Evolutionary conservation across 495 filamentous ascomycete species (phyloP).

Genomic region (Tuber calosporum): DNA sequence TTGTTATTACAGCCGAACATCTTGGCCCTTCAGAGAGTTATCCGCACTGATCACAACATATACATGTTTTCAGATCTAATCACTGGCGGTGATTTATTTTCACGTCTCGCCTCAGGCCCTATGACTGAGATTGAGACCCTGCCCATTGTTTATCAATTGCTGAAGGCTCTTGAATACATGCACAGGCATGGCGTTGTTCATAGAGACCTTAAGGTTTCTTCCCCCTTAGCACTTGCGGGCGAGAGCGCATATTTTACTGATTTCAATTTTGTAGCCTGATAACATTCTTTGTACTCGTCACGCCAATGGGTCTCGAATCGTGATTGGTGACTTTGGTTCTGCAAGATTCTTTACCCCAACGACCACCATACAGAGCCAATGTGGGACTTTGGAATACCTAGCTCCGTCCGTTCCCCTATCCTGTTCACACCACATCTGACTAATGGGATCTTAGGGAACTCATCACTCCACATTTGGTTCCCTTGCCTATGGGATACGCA

Average conservation of each 20-base stretch:
- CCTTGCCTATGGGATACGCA: constrained; percentile 49
- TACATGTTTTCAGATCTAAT: constrained; percentile 55
- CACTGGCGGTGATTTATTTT: constrained; percentile 59
- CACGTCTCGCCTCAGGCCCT: constrained; percentile 48
- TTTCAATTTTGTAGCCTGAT: constrained; percentile 46
- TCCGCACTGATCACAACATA: constrained; percentile 43
- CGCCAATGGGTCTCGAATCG: constrained; percentile 46
- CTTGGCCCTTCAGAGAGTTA: constrained; percentile 45
- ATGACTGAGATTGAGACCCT: constrained; percentile 51
- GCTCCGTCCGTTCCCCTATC: constrained; percentile 52
- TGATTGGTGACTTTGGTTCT: constrained; percentile 61
- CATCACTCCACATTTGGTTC: background rate
- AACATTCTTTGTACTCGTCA: constrained; percentile 57
- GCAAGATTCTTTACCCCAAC: constrained; percentile 42
- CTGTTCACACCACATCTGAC: background rate
- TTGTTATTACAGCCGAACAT: constrained; percentile 45
- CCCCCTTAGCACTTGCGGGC: background rate
- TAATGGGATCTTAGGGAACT: constrained; percentile 2
- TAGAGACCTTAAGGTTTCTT: constrained; percentile 54
- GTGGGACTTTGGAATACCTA: constrained; percentile 55
- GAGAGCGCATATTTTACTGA: background rate
- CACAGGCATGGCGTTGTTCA: constrained; percentile 55
- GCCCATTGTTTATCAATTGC: constrained; percentile 53
- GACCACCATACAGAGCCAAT: constrained; percentile 50
- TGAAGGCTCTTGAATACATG: constrained; percentile 56